Percentiles rank a stretch among this genome's conserved stretches.
Evolutionary conservation across 805 yeast genomes (phyloP).

Genomic region (Nakazawaea populi): DNA sequence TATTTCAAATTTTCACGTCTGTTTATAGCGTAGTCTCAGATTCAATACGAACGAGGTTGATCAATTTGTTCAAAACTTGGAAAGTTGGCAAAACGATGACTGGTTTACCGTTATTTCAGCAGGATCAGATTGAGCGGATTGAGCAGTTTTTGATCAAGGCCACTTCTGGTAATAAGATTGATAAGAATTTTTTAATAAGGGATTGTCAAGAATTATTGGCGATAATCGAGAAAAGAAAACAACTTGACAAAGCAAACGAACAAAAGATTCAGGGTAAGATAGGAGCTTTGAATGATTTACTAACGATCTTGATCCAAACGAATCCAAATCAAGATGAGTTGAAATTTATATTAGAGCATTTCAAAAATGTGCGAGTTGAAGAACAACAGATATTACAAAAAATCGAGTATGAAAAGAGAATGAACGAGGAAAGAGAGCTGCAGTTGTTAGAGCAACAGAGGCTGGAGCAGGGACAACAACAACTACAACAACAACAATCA

Average conservation of each 20-base stretch:
- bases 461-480: constrained; percentile 18
- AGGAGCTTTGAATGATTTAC: constrained; percentile 39
- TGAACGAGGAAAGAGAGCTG: constrained; percentile 11
- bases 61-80: constrained; percentile 86
- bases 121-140: constrained; percentile 61
- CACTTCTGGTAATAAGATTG: constrained; percentile 32
- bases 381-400: constrained; percentile 22
- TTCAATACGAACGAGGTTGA: constrained; percentile 63
- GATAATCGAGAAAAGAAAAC: constrained; percentile 34
- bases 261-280: constrained; percentile 36
- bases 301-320: constrained; percentile 27
- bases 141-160: constrained; percentile 67
- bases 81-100: constrained; percentile 56
- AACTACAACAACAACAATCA: constrained; percentile 7
- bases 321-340: constrained; percentile 23
- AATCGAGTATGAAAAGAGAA: constrained; percentile 16
- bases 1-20: constrained; percentile 65
- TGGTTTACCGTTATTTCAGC: constrained; percentile 68
- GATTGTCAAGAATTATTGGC: constrained; percentile 33
- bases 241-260: constrained; percentile 27
- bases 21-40: constrained; percentile 80
- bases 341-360: constrained; percentile 24
- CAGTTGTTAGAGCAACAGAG: constrained; percentile 15
- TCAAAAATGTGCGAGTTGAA: constrained; percentile 26
- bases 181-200: constrained; percentile 15